phyloP scores from a whole-genome alignment of 805 yeast genomes.

The Yueomyces sp. region DNA sequence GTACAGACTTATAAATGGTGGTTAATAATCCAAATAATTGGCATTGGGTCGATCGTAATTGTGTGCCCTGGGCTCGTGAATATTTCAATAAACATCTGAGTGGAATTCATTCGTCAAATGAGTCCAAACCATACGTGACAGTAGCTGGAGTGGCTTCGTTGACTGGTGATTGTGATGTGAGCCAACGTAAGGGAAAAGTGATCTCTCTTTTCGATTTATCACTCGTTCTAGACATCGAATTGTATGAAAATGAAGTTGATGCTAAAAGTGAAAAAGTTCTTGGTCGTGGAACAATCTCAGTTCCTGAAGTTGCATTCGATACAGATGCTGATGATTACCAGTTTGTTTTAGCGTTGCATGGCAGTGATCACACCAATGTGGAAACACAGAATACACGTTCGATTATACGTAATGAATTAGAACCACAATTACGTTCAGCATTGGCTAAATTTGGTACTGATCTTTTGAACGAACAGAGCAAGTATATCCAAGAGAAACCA shows the following conservation, averaged over 20 bases:
- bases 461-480: conserved; percentile 61
- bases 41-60: conserved; percentile 99
- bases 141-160: conserved; percentile 30
- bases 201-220: conserved; percentile 80
- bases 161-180: conserved; percentile 95
- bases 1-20: conserved; percentile 45
- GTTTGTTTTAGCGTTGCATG: conserved; percentile 56
- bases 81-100: conserved; percentile 55
- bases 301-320: conserved; percentile 94
- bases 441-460: conserved; percentile 64
- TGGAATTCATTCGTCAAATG: conserved; percentile 28
- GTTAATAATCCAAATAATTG: conserved; percentile 96
- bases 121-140: conserved; percentile 19
- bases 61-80: conserved; percentile 77
- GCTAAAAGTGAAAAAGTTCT: conserved; percentile 19
- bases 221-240: conserved; percentile 38
- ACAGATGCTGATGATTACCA: conserved; percentile 76
- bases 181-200: conserved; percentile 93
- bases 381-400: too few species aligned
- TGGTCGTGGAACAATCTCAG: conserved; percentile 57
- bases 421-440: conserved; percentile 54
- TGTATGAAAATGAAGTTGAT: conserved; percentile 28
- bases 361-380: too few species aligned
- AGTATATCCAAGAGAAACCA: conserved; percentile 69
- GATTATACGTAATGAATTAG: conserved; percentile 1